Evolutionary conservation across 2,329 filamentous ascomycete species (phyloP), one percentile per base, ranked within the genome.

Genomic region (Mycosphaerella arachidis): DNA sequence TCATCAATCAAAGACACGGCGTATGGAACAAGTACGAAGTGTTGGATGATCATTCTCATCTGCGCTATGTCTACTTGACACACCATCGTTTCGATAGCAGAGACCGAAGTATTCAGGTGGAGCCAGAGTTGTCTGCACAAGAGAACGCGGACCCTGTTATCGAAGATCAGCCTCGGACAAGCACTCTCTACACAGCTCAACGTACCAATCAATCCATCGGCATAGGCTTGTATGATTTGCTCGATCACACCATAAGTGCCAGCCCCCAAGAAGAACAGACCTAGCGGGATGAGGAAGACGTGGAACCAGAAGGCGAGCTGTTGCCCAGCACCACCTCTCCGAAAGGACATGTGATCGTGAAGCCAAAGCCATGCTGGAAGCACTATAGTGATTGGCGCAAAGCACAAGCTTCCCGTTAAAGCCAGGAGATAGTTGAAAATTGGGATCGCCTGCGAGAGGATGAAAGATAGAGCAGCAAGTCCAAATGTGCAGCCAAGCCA

Each of bases 341-440:
- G 70, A 66, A 78, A 79, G 29, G 75, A 58, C 6, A 66, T 63
- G 60, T 82, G 77, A 57, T 82, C 81, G 63, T 80, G 77, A 3
- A 83, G 64, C 81, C 81, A 84, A 3, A 84, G 62, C 73, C 74
- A 79, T 0, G 77, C 80, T 0, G 80, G 81, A 4, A 83, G 67
- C 0, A 72, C 72, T 18, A 84, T 73, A 1, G 78, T 79, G 51
- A 84, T 61, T 0, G 80, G 81, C 31, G 81, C 80, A 64, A 82
- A 83, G 46, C 78, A 81, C 12, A 84, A 58, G 29, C 75, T 77
- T 3, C 80, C 81, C 1, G 79, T 77, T 10, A 83, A 66, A 1
- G 79, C 77, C 18, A 83, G 63, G 20, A 83, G 65, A 65, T 79
- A 82, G 60, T 81, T 81, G 73, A 84, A 84, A 55, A 84, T 81